These are phyloP conservation scores for Byssoonygena ceratinophila DNA, from an alignment of 2,329 filamentous ascomycete species.

Conservation along the genomic window DNA sequence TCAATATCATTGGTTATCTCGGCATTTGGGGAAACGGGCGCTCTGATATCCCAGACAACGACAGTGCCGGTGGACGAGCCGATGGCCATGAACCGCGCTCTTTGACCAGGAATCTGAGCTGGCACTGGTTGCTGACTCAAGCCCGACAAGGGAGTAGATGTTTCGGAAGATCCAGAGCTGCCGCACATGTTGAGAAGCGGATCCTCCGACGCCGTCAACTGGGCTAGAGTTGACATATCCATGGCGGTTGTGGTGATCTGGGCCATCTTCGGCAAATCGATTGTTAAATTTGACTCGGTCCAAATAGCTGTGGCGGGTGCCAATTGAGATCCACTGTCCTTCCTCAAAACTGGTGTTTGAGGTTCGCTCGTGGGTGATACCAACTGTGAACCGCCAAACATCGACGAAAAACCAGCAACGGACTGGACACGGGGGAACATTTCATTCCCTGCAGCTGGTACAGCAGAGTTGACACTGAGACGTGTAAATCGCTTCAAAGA, in stretches of 20 bases:
- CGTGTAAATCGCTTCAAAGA: conserved; percentile 50
- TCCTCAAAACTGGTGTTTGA: background rate
- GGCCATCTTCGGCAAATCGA: conserved; percentile 49
- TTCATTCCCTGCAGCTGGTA: conserved; percentile 17
- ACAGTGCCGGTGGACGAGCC: conserved; percentile 72
- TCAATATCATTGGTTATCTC: conserved; percentile 50
- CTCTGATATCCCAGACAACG: conserved; percentile 74
- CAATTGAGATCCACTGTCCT: background rate
- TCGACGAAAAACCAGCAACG: conserved; percentile 28
- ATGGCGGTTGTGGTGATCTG: conserved; percentile 60
- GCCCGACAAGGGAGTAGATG: conserved; percentile 44
- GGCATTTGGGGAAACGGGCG: conserved; percentile 45
- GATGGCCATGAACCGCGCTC: conserved; percentile 67
- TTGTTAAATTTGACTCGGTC: conserved; percentile 50
- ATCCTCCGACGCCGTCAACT: conserved; percentile 66
- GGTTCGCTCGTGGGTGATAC: background rate
- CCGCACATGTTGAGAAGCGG: conserved; percentile 54
- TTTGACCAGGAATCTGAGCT: conserved; percentile 68
- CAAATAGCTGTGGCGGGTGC: conserved; percentile 42
- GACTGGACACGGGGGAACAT: conserved; percentile 17
- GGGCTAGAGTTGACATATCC: conserved; percentile 63
- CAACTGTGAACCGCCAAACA: conserved; percentile 41
- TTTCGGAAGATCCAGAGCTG: conserved; percentile 45
- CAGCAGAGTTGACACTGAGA: conserved; percentile 33
- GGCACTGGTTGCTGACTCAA: conserved; percentile 34